phyloP scores from a whole-genome alignment of 805 yeast species.

The Saccharomycopsis guyanensis region DNA sequence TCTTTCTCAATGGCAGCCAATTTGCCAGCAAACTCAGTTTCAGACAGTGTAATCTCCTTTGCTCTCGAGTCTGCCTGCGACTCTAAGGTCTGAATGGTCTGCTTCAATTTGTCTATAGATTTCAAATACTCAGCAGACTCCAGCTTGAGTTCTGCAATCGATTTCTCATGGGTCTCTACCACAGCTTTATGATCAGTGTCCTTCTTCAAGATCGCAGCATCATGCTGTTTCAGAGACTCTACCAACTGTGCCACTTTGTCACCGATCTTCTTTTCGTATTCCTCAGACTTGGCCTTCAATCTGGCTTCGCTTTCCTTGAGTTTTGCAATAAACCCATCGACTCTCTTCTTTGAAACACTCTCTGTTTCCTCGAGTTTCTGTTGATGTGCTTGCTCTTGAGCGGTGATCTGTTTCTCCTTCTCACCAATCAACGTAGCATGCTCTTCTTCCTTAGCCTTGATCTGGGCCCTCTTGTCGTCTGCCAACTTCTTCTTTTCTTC shows the following conservation, averaged over 20 bases:
- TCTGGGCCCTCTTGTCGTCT: background rate
- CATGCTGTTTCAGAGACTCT: background rate
- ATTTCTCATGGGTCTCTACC: background rate
- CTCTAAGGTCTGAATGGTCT: background rate
- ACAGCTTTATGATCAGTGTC: background rate
- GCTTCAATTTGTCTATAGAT: background rate
- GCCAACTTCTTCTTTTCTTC: constrained; percentile 3
- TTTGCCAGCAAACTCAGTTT: background rate
- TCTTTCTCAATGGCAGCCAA: background rate
- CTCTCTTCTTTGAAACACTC: background rate
- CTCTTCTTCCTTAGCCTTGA: background rate
- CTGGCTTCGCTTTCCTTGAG: constrained; percentile 9
- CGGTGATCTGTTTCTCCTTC: background rate
- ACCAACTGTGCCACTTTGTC: background rate
- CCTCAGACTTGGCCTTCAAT: background rate
- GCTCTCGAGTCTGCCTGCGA: background rate
- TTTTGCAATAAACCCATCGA: constrained; percentile 18
- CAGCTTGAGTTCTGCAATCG: too few species aligned
- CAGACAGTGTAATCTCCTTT: background rate
- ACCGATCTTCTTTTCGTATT: background rate
- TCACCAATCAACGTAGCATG: too few species aligned
- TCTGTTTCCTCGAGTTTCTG: background rate
- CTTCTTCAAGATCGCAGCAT: too few species aligned
- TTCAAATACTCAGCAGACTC: background rate
- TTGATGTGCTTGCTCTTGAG: background rate